Evolutionary conservation across 1,284 basidiomycete species (phyloP), one percentile per base, ranked within the genome.

Genomic region (Omphalotus olearius): DNA sequence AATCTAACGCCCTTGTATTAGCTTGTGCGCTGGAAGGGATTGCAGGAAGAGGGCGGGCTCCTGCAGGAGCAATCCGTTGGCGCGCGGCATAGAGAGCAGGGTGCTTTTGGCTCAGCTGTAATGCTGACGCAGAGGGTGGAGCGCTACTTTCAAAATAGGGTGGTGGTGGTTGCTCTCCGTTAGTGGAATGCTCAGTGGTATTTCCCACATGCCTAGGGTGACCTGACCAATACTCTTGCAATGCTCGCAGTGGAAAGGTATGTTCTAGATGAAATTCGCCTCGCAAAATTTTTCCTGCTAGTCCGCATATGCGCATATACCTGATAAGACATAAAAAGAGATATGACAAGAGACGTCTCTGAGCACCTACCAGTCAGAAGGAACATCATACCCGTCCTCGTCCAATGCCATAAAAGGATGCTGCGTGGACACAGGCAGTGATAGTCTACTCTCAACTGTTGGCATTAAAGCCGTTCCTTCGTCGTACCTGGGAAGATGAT

Each of bases 391-490:
- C 2, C 85, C 84, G 56, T 89, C 85, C 58, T 78, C 79, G 59
- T 89, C 87, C 13, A 87, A 69, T 4, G 84, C 81, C 59, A 88
- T 66, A 60, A 88, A 85, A 9, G 66, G 72, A 57, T 69, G 78
- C 41, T 69, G 70, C 17, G 80, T 74, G 25, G 76, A 78, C 45
- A 73, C 68, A n/a, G 86, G 87, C 0, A 87, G 67, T 49, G 76
- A 69, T n/a, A 73, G 68, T 55, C 79, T 79, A 52, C 74, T 69
- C 42, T 78, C 64, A 2, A 88, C 77, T 18, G 80, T 75, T 5
- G 88, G 88, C 69, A 90, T 73, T 56, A 85, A 79, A 2, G 81
- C 85, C 0, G 87, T 90, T 30, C 88, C 88, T 67, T 88, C 86
- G 57, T 89, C 87, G 56, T 90, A 89, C 62, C 85, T 87, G 56